Evolutionary conservation across 2,329 filamentous ascomycete genomes (phyloP), one percentile per base, ranked within the genome.

Genomic region (Aulographum hederae): DNA sequence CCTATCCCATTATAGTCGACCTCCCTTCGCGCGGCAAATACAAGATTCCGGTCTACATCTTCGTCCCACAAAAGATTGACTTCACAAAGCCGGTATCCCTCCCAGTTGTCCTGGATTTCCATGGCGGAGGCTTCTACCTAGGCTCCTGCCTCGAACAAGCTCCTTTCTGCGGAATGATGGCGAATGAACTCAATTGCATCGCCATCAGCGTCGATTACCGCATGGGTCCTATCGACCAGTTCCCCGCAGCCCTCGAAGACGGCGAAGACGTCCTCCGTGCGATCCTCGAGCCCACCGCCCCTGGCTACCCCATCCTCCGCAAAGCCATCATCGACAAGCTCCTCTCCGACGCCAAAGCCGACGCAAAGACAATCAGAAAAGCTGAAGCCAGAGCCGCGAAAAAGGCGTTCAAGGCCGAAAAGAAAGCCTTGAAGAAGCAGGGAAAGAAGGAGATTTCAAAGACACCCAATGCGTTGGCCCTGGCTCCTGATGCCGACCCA

Each of bases 131-230:
- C 26, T 58, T 59, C 40, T 53, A 56, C 30, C 51, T 57, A 43
- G 56, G 56, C 5, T 50, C 45, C 6, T 54, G 53, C 27, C 43
- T 58, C 5, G 56, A 58, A 34, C 55, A 63, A 37, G 56, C 57
- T 11, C 56, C 58, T 0, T 63, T 60, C 41, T 60, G 56, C 34
- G 50, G 57, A 4, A 55, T 56, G 48, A 54, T 61, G 45, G 53
- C 52, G 18, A 46, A 54, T 8, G 51, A 58, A 38, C 47, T 60
- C 8, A 42, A 48, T 4, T 48, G 52, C 8, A 48, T 61, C 4
- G 57, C 58, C 27, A 53, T 62, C 30, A 56, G 51, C 30, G 58
- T 61, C 3, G 60, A 61, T 31, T 63, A 63, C 37, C 53, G 60
- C 21, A 56, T 61, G 28, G 59, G 56, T 3, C 60, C 60, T 1